Percentiles rank a stretch among this genome's conserved stretches.
Evolutionary conservation across 2,329 filamentous ascomycete species (phyloP).

Genomic region (Dichotomopilus funicola): DNA sequence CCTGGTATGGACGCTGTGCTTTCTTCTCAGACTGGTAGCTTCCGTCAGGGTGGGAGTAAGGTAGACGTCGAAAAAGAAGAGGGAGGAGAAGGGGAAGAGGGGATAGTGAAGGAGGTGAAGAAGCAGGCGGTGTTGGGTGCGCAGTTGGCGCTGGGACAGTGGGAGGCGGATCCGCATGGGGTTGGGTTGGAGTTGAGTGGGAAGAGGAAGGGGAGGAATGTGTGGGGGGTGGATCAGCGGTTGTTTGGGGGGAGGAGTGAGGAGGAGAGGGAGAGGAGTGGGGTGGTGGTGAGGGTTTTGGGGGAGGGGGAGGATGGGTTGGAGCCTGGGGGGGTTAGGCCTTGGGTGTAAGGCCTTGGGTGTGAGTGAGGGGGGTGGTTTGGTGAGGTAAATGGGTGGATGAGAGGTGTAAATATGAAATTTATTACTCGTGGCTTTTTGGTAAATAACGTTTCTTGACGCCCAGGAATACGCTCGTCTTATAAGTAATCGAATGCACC

Average conservation of each 20-base stretch:
- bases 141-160: slow-evolving; percentile 39
- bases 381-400: neutral
- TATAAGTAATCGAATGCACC: too few species aligned
- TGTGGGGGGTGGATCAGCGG: slow-evolving; percentile 39
- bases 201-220: slow-evolving; percentile 46
- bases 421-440: too few species aligned
- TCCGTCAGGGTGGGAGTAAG: too few species aligned
- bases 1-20: slow-evolving; percentile 36
- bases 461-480: too few species aligned
- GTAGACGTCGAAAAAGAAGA: too few species aligned
- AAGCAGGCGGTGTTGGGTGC: slow-evolving; percentile 38
- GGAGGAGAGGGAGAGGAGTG: slow-evolving; percentile 31
- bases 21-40: neutral
- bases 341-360: slow-evolving; percentile 34
- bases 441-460: too few species aligned
- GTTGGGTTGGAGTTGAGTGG: slow-evolving; percentile 36
- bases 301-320: slow-evolving; percentile 35
- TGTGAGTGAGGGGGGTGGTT: neutral
- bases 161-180: slow-evolving; percentile 49
- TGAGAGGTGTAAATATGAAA: too few species aligned
- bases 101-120: slow-evolving; percentile 27
- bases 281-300: slow-evolving; percentile 31
- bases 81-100: neutral
- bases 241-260: slow-evolving; percentile 34
- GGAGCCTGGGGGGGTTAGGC: slow-evolving; percentile 32